Evolutionary conservation across 176 grass and related monocot genomes (phyloP).

Genomic region (Oryza glaberrima): DNA sequence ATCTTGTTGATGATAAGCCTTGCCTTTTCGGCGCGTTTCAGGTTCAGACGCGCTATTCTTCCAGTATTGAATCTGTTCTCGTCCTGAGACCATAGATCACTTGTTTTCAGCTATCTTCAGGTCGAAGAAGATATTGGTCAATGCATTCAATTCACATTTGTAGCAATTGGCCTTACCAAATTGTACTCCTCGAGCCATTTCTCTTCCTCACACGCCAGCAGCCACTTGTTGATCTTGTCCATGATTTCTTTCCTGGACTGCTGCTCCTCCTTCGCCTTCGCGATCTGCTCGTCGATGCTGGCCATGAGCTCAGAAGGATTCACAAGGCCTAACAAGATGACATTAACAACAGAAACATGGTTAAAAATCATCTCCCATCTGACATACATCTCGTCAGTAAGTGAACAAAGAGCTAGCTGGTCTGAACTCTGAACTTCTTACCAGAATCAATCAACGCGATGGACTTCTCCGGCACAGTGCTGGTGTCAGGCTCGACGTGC

Average conservation of each 20-base stretch:
- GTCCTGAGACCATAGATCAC: conserved; percentile 41
- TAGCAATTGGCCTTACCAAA: conserved; percentile 22
- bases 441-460: conserved; percentile 66
- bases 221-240: conserved; percentile 74
- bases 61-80: conserved; percentile 63
- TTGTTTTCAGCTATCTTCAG: conserved; percentile 15
- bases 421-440: neutral
- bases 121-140: neutral
- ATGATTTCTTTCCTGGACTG: conserved; percentile 68
- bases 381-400: neutral
- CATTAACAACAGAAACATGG: neutral
- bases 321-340: conserved; percentile 40
- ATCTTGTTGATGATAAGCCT: conserved; percentile 58
- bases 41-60: conserved; percentile 56
- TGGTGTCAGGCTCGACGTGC: conserved; percentile 63
- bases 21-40: conserved; percentile 73
- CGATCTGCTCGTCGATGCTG: conserved; percentile 67
- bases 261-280: conserved; percentile 47
- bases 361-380: neutral
- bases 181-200: conserved; percentile 62
- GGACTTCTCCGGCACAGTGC: conserved; percentile 67
- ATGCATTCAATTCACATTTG: neutral
- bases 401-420: neutral
- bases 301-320: conserved; percentile 62
- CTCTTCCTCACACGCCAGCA: conserved; percentile 68